Conservation (phyloP, 495 filamentous ascomycete genomes). For the Aspergillus indologenus region DNA sequence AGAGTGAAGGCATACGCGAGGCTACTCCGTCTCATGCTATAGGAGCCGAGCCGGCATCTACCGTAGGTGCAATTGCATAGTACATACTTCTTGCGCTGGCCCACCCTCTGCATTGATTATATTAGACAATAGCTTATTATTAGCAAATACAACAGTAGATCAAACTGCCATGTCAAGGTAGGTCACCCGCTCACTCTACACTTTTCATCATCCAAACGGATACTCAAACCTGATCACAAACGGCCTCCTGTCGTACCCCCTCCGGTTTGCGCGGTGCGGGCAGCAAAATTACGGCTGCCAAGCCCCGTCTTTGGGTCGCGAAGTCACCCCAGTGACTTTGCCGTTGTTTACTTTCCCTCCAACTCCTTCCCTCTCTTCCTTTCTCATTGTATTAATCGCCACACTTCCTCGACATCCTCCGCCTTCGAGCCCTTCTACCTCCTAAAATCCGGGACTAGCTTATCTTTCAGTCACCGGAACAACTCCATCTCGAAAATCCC, state of each 20-base stretch:
- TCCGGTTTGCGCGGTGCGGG: background rate
- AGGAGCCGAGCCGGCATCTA: background rate
- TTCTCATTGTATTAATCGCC: background rate
- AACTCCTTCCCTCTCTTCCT: slow-evolving; percentile 2
- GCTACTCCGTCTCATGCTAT: background rate
- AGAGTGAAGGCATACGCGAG: background rate
- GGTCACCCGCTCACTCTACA: too few species aligned
- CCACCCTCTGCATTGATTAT: too few species aligned
- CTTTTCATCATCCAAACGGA: background rate
- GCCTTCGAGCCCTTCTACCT: background rate
- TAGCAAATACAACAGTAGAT: too few species aligned
- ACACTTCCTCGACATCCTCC: background rate
- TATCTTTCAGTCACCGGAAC: background rate
- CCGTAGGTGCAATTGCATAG: too few species aligned
- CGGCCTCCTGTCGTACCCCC: too few species aligned
- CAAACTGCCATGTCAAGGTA: too few species aligned
- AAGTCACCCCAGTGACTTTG: slow-evolving; percentile 22
- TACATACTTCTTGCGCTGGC: too few species aligned
- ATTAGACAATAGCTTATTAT: too few species aligned
- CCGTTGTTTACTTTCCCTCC: slow-evolving; percentile 15
- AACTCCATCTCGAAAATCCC: background rate
- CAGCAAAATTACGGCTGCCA: slow-evolving; percentile 6
- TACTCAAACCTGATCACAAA: background rate
- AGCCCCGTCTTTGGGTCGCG: slow-evolving; percentile 18
- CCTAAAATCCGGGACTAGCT: background rate